Conservation (phyloP, 1,284 basidiomycete genomes). For the Ustilago shanxiensis region DNA sequence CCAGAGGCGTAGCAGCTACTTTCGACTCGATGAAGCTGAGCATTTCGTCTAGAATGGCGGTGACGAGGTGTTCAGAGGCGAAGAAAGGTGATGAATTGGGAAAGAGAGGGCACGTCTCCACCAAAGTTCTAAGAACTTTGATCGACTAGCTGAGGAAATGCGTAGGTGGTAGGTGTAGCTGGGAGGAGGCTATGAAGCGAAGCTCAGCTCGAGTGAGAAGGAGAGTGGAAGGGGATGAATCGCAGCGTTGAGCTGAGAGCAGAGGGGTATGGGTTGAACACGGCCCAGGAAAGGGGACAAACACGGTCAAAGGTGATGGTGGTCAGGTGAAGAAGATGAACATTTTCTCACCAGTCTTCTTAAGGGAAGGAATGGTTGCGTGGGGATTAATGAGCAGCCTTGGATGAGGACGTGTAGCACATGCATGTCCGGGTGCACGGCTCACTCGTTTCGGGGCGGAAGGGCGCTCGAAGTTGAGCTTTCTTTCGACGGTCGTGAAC, state of each 20-base stretch:
- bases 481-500: background rate
- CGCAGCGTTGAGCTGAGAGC: conserved; percentile 49
- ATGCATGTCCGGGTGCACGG: conserved; percentile 7
- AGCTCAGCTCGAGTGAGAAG: background rate
- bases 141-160: background rate
- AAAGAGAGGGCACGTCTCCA: background rate
- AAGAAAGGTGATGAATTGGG: background rate
- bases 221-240: background rate
- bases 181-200: background rate
- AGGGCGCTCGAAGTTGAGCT: background rate
- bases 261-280: conserved; percentile 32
- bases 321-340: background rate
- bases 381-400: background rate
- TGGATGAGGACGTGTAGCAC: background rate
- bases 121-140: background rate
- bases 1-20: conserved; percentile 40
- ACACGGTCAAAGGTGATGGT: conserved; percentile 20
- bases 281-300: conserved; percentile 19
- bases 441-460: conserved; percentile 2
- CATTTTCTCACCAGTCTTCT: conserved; percentile 40
- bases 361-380: conserved; percentile 6
- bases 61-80: background rate
- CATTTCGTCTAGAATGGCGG: conserved; percentile 12
- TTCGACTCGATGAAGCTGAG: conserved; percentile 20
- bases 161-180: background rate